Conservation (phyloP, 371 early-diverging fungal genomes). For the Synchytrium microbalum region DNA sequence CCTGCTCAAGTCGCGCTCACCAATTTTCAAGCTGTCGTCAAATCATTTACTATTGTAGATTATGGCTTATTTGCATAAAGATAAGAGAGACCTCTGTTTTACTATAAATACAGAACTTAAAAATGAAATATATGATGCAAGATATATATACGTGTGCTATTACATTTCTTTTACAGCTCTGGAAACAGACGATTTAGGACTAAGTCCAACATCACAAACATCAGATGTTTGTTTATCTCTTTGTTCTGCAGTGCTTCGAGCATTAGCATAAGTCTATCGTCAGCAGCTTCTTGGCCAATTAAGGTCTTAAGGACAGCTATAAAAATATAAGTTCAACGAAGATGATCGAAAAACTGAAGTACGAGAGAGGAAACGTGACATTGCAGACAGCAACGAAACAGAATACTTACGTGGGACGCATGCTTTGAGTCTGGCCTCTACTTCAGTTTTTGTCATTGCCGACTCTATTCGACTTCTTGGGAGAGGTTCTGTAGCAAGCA, state of each 20-base stretch:
- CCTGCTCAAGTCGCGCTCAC: slow-evolving; percentile 32
- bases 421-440: slow-evolving; percentile 6
- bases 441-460: slow-evolving; percentile 6
- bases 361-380: too few species aligned
- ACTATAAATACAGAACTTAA: slow-evolving; percentile 13
- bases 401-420: slow-evolving; percentile 6
- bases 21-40: slow-evolving; percentile 40
- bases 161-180: slow-evolving; percentile 9
- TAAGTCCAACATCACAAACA: slow-evolving; percentile 21
- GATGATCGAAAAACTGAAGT: too few species aligned
- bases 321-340: too few species aligned
- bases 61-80: slow-evolving; percentile 46
- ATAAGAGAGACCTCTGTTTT: neutral
- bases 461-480: slow-evolving; percentile 11
- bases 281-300: slow-evolving; percentile 9
- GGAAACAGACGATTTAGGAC: slow-evolving; percentile 19
- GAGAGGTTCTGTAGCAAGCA: neutral
- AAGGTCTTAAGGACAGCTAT: slow-evolving; percentile 1
- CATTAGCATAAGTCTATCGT: slow-evolving; percentile 9
- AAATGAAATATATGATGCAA: slow-evolving; percentile 12
- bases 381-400: neutral
- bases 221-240: slow-evolving; percentile 25
- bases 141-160: too few species aligned
- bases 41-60: slow-evolving; percentile 40
- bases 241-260: slow-evolving; percentile 19